These are phyloP conservation scores for Saccharomycopsis crataegensis DNA, from an alignment of 1,139 yeast species.

Conservation along the genomic window DNA sequence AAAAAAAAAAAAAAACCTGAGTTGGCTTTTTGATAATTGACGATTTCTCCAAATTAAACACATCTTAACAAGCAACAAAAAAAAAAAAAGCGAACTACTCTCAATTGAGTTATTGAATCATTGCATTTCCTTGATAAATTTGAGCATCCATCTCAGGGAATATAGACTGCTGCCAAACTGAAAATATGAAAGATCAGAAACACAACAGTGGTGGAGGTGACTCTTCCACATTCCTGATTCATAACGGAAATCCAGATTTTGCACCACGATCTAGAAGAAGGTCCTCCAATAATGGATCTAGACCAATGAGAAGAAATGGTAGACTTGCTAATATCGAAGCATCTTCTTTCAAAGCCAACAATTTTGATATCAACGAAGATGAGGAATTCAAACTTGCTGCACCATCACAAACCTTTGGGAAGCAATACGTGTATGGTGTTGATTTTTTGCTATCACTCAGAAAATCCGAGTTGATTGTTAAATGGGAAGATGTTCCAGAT, in stretches of 20 bases:
- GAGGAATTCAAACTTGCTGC: slow-evolving; percentile 6
- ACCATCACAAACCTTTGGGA: not conserved
- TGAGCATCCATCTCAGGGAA: too few relatives aligned
- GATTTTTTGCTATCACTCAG: slow-evolving; percentile 11
- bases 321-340: not conserved
- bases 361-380: not conserved
- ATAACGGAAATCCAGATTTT: not conserved
- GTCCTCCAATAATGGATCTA: not conserved
- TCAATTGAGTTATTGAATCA: too few relatives aligned
- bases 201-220: too few relatives aligned
- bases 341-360: not conserved
- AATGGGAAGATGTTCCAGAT: slow-evolving; percentile 8
- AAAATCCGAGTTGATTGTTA: slow-evolving; percentile 2
- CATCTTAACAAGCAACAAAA: too few relatives aligned
- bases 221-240: too few relatives aligned
- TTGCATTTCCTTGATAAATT: too few relatives aligned
- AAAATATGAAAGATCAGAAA: too few relatives aligned
- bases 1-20: too few relatives aligned
- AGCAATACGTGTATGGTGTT: slow-evolving; percentile 9
- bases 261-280: not conserved
- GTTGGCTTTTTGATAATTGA: too few relatives aligned
- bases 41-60: too few relatives aligned
- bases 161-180: too few relatives aligned
- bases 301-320: not conserved
- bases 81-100: too few relatives aligned